Percentiles rank a stretch among this genome's conserved stretches.
These are phyloP conservation scores for Marchantia polymorpha DNA, from an alignment of 225 moss, liverwort and hornwort species.

Conservation along the genomic window DNA sequence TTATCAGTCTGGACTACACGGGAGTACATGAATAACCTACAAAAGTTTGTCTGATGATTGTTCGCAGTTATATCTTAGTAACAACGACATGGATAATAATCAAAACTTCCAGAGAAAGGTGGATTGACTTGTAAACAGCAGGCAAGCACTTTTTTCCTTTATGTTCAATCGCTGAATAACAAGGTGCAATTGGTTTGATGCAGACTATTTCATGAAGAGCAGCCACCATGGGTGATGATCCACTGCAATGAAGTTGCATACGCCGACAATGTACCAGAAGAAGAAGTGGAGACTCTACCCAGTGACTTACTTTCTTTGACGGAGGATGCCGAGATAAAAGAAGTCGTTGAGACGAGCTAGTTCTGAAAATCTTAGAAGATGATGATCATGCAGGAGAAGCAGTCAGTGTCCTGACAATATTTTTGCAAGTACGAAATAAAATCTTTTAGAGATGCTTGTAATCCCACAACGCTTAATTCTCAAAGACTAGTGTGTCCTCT, in stretches of 20 bases:
- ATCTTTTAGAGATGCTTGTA: no score
- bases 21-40: background rate
- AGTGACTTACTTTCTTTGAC: slow-evolving; percentile 18
- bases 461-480: no score
- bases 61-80: background rate
- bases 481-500: no score
- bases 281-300: background rate
- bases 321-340: slow-evolving; percentile 15
- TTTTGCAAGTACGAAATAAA: no score
- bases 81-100: background rate
- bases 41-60: background rate
- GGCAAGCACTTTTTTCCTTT: background rate
- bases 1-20: background rate
- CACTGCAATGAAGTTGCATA: slow-evolving; percentile 73
- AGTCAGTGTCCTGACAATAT: no score
- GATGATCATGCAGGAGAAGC: no score
- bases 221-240: slow-evolving; percentile 84
- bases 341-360: slow-evolving; percentile 10
- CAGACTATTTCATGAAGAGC: slow-evolving; percentile 90
- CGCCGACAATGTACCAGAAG: background rate
- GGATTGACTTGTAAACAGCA: background rate
- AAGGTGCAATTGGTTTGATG: background rate
- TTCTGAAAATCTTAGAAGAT: background rate
- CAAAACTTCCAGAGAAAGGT: background rate
- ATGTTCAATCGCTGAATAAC: background rate